Base-by-base conservation (phyloP, 2,329 filamentous ascomycete species). In the Pseudopithomyces chartarum region DNA sequence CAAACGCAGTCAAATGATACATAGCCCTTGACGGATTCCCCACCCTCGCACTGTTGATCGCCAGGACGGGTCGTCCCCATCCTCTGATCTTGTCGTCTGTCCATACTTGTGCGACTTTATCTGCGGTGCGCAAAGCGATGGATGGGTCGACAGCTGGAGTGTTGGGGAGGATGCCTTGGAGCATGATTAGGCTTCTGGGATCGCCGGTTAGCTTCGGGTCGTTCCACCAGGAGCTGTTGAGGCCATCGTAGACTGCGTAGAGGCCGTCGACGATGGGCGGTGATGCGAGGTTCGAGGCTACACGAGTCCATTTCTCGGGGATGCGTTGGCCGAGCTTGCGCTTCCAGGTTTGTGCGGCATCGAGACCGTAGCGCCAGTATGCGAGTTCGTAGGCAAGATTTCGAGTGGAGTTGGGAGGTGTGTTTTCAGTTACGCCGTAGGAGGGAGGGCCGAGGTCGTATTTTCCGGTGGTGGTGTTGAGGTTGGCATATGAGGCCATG, bases 351-450 rank as follows among this genome's bases (percentile, higher is more conserved):
- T 77, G 73, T 4, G 85, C 85, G 1, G 85, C 68, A 23, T 82
- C 78, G n/a, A 87, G 77, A 1, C 85, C 85, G 57, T 87, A 87
- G 13, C 82, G 78, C 84, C 84, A 87, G 69, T 87, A 87, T 7
- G 84, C 81, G 3, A 79, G 73, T 71, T 87, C 85, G 55, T 87
- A 87, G 0, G 84, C 80, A 15, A 85, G 83, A 62, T 87, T 87
- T 3, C 81, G 66, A 0, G 84, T 87, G 1, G 64, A 69, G 57
- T 86, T 86, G 0, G 84, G 84, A 8, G 79, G 78, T 0, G 85
- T 87, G 60, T 86, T 87, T 63, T 87, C 85, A 1, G 81, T 80
- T 3, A 81, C 79, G 0, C 80, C 79, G 54, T 83, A 82, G 54
- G 82, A 40, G 6, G 81, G 46, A 6, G 81, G 81, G 0, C 81